These are phyloP conservation scores for Cytospora paraplurivora DNA, from an alignment of 2,329 filamentous ascomycete genomes.

Conservation along the genomic window DNA sequence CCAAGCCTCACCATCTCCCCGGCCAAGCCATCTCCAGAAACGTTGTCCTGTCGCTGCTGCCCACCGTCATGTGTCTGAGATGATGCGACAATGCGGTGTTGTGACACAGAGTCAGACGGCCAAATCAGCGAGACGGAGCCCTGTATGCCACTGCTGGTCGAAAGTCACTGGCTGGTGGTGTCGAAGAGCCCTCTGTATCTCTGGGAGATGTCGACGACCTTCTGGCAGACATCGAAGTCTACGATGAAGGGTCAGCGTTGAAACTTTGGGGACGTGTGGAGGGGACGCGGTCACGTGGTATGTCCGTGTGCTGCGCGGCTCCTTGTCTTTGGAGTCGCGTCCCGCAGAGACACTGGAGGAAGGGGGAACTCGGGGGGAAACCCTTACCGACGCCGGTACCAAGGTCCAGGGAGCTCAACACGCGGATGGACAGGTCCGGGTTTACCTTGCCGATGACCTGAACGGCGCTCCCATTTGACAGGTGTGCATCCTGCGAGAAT, in stretches of 20 bases:
- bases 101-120: conserved; percentile 24
- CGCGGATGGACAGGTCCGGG: conserved; percentile 70
- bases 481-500: conserved; percentile 64
- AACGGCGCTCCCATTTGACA: conserved; percentile 68
- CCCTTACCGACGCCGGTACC: conserved; percentile 67
- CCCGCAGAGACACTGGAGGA: too few species aligned
- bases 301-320: conserved; percentile 5
- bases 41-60: neutral
- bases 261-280: conserved; percentile 3
- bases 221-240: conserved; percentile 77
- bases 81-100: conserved; percentile 3
- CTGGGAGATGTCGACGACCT: conserved; percentile 85
- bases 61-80: neutral
- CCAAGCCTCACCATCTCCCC: conserved; percentile 20
- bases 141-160: conserved; percentile 14
- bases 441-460: conserved; percentile 83
- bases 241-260: conserved; percentile 11
- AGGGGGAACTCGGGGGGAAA: neutral
- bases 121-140: conserved; percentile 12
- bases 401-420: conserved; percentile 69
- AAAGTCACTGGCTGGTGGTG: conserved; percentile 41
- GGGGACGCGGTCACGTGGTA: neutral
- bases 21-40: neutral
- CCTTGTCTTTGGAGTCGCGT: neutral
- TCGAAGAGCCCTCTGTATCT: conserved; percentile 76